Conservation (phyloP, 352 stramenopile genomes). For the Globisporangium spiculum region DNA sequence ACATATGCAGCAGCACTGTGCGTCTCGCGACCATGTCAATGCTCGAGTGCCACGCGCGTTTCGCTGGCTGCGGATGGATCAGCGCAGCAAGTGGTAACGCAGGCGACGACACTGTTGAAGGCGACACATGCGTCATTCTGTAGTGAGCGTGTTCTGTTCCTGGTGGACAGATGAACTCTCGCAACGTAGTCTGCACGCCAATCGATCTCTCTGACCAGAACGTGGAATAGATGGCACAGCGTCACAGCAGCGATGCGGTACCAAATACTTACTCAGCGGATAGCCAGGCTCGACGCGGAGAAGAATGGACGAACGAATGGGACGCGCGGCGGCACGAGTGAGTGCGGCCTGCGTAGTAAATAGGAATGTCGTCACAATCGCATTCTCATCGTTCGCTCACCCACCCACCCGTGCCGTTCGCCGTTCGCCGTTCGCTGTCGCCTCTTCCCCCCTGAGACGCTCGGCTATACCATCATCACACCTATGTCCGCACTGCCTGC, state of each 20-base stretch:
- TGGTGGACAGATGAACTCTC: neutral
- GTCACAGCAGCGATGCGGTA: neutral
- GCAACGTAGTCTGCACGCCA: neutral
- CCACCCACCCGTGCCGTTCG: neutral
- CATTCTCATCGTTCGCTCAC: neutral
- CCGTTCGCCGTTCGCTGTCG: neutral
- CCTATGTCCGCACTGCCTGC: neutral
- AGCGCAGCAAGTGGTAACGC: constrained; percentile 6
- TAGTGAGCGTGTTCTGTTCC: neutral
- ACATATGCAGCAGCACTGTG: constrained; percentile 59
- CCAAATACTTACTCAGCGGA: neutral
- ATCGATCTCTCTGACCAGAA: neutral
- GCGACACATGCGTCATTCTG: constrained; percentile 11
- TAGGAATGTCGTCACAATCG: neutral
- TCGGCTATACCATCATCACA: constrained; percentile 6
- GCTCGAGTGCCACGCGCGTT: constrained; percentile 37
- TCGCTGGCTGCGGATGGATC: constrained; percentile 17
- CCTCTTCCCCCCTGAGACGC: constrained; percentile 2
- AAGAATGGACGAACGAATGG: neutral
- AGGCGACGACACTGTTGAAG: neutral
- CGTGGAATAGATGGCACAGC: neutral
- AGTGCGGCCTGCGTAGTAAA: constrained; percentile 8
- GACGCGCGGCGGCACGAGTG: constrained; percentile 2
- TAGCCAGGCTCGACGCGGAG: neutral
- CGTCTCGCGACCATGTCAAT: constrained; percentile 39